Evolutionary conservation across 495 filamentous ascomycete genomes (phyloP).

Genomic region (Astrothelium subdiscretum): DNA sequence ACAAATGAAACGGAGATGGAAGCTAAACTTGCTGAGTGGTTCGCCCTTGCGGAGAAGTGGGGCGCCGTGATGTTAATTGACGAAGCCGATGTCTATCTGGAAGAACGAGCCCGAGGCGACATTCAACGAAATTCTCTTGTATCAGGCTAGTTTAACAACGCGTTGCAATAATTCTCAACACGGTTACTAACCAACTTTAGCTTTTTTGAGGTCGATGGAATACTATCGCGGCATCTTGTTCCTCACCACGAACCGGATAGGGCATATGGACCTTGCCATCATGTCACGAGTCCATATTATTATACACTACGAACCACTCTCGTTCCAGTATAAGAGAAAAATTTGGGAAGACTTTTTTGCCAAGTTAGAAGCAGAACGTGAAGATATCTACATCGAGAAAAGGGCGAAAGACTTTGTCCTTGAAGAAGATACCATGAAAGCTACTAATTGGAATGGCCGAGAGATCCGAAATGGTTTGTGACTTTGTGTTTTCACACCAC

Average conservation of each 20-base stretch:
- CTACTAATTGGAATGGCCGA: background rate
- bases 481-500: too few relatives aligned
- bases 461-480: background rate
- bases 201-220: slow-evolving; percentile 36
- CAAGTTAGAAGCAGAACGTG: background rate
- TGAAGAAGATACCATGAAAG: background rate
- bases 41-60: slow-evolving; percentile 6
- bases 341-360: background rate
- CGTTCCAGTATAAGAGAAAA: background rate
- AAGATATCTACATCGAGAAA: background rate
- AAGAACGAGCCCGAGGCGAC: slow-evolving; percentile 8
- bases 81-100: slow-evolving; percentile 14
- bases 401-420: background rate
- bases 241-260: slow-evolving; percentile 43
- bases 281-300: background rate
- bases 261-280: background rate
- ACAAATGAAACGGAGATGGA: background rate
- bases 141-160: background rate
- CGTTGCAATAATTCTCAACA: background rate
- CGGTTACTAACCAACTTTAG: background rate
- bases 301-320: background rate
- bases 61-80: slow-evolving; percentile 12
- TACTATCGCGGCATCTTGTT: slow-evolving; percentile 47
- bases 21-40: background rate
- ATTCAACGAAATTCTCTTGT: slow-evolving; percentile 12